Evolutionary conservation across 2,329 filamentous ascomycete species (phyloP).

Genomic region (Fusarium miscanthi): DNA sequence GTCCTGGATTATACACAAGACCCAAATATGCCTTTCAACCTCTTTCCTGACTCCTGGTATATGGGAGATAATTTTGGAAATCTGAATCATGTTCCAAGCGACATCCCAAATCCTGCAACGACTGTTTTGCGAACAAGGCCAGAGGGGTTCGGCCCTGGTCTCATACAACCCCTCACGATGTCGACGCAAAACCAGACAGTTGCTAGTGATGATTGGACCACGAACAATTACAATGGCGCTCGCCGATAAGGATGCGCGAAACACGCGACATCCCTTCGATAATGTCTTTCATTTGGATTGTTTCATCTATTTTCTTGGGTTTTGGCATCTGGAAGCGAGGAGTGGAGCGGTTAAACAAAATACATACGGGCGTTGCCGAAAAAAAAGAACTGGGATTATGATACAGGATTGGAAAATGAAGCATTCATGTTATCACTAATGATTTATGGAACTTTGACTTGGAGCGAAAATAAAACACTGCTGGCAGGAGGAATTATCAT

Average conservation of each 20-base stretch:
- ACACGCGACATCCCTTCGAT: not conserved
- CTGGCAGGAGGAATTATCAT: not conserved
- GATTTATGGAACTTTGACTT: not conserved
- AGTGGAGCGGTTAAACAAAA: not conserved
- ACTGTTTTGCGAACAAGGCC: not conserved
- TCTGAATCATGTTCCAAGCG: not conserved
- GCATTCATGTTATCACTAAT: not conserved
- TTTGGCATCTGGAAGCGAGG: not conserved
- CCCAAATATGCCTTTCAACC: too few relatives aligned
- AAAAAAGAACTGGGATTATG: not conserved
- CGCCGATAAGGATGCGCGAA: too few relatives aligned
- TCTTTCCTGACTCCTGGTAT: too few relatives aligned
- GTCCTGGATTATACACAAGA: not conserved
- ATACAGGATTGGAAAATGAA: not conserved
- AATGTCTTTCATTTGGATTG: not conserved
- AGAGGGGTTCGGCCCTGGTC: not conserved
- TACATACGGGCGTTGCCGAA: not conserved
- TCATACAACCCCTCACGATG: not conserved
- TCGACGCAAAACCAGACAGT: not conserved
- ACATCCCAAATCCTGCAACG: not conserved
- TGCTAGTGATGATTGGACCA: not conserved
- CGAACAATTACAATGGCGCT: not conserved
- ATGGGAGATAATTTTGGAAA: too few relatives aligned
- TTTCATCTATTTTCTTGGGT: not conserved
- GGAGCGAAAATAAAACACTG: not conserved